Evolutionary conservation across 176 grass and related monocot species (phyloP).

Genomic region (Oryza coarctata): DNA sequence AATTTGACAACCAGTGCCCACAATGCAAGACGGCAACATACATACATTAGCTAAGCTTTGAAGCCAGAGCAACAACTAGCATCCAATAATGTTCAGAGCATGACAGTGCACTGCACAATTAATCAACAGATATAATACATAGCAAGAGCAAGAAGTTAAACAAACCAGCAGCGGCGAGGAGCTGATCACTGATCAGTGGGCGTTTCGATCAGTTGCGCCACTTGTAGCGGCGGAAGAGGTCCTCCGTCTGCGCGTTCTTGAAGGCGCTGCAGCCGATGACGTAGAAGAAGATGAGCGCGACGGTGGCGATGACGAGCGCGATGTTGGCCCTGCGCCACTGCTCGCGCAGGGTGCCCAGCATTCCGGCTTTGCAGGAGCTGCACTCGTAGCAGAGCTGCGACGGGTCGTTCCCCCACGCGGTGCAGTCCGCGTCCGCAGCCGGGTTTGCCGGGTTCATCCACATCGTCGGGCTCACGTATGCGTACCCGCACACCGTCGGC

Average conservation of each 20-base stretch:
- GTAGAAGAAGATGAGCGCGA: constrained; percentile 82
- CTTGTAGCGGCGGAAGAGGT: constrained; percentile 91
- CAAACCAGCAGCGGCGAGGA: not conserved
- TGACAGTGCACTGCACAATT: not conserved
- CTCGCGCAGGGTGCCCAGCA: constrained; percentile 63
- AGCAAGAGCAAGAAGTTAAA: not conserved
- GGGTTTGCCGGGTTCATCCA: constrained; percentile 71
- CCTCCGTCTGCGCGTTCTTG: constrained; percentile 85
- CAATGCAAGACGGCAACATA: not conserved
- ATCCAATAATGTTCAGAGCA: not conserved
- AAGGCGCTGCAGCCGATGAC: constrained; percentile 88
- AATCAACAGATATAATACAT: not conserved
- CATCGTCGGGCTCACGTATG: constrained; percentile 68
- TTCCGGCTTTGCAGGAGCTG: constrained; percentile 74
- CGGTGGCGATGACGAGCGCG: constrained; percentile 56
- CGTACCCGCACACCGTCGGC: constrained; percentile 73
- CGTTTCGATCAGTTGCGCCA: constrained; percentile 33
- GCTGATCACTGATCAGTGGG: not conserved
- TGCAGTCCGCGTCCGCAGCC: constrained; percentile 64
- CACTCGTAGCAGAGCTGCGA: constrained; percentile 76
- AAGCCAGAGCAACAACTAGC: not conserved
- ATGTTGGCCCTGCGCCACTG: constrained; percentile 83
- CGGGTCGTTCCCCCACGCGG: constrained; percentile 75
- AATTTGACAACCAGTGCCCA: not conserved
- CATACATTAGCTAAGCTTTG: not conserved